These are phyloP conservation scores for Chionographis japonica DNA, from an alignment of 106 monocot species.

Conservation along the genomic window DNA sequence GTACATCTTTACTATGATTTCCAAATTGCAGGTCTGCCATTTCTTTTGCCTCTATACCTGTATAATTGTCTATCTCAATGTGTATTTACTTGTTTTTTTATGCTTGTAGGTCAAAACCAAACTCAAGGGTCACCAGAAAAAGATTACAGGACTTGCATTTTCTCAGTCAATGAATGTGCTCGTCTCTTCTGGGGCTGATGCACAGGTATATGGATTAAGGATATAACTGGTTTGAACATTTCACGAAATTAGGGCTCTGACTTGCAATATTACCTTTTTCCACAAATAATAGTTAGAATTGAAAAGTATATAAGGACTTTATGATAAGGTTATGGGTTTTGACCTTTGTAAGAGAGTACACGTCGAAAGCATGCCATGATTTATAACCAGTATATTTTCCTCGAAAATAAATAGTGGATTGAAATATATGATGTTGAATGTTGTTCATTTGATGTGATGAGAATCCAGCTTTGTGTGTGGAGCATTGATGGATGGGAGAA, in stretches of 20 bases:
- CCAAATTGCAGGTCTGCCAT: background rate
- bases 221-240: background rate
- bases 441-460: background rate
- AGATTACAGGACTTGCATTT: constrained; percentile 86
- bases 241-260: no score
- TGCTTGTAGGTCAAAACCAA: constrained; percentile 77
- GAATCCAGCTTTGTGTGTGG: constrained; percentile 86
- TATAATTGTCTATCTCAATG: constrained; percentile 4
- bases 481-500: constrained; percentile 99
- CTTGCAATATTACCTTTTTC: no score
- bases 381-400: no score
- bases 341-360: no score
- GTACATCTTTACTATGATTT: no score
- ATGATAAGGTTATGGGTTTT: no score
- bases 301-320: no score
- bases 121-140: constrained; percentile 86
- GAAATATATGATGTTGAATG: background rate
- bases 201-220: constrained; percentile 49
- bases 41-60: background rate
- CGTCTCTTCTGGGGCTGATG: constrained; percentile 91
- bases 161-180: constrained; percentile 86
- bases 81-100: background rate
- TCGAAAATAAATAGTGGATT: no score
- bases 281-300: no score
- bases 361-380: no score